Evolutionary conservation across 768 basidiomycete genomes (phyloP).

Genomic region (Suillus americanus): DNA sequence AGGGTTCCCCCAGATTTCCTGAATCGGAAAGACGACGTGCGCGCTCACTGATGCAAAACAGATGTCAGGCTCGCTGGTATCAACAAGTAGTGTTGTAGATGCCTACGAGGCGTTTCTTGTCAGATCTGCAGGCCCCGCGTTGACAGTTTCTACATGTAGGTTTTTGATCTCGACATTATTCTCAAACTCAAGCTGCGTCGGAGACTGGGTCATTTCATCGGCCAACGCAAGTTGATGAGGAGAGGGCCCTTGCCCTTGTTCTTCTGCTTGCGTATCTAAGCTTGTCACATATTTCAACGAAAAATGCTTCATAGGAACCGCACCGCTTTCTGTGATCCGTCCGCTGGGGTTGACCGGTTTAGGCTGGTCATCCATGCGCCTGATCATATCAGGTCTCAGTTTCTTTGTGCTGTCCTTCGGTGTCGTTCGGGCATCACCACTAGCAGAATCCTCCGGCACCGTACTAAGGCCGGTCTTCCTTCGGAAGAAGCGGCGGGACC

Average conservation of each 20-base stretch:
- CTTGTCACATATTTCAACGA: constrained; percentile 12
- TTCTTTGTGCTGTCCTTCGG: constrained; percentile 25
- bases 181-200: neutral
- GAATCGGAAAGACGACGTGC: constrained; percentile 40
- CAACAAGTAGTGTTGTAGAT: neutral
- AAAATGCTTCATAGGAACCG: constrained; percentile 24
- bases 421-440: constrained; percentile 17
- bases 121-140: neutral
- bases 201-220: constrained; percentile 3
- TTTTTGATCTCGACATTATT: neutral
- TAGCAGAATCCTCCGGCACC: constrained; percentile 21
- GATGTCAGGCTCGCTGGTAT: constrained; percentile 9
- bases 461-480: constrained; percentile 23
- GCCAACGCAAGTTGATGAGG: constrained; percentile 3
- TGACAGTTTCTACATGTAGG: constrained; percentile 1
- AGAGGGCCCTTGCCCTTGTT: constrained; percentile 6
- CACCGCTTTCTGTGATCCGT: constrained; percentile 52
- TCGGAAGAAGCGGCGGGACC: constrained; percentile 32
- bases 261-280: neutral
- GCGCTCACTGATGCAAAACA: neutral
- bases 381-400: constrained; percentile 74
- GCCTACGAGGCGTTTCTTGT: neutral
- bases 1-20: constrained; percentile 15
- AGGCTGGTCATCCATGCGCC: constrained; percentile 66
- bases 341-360: constrained; percentile 75